Percentiles rank a stretch among this genome's conserved stretches.
These are phyloP conservation scores for Nakazawaea wickerhamii DNA, from an alignment of 805 yeast species.

Conservation along the genomic window DNA sequence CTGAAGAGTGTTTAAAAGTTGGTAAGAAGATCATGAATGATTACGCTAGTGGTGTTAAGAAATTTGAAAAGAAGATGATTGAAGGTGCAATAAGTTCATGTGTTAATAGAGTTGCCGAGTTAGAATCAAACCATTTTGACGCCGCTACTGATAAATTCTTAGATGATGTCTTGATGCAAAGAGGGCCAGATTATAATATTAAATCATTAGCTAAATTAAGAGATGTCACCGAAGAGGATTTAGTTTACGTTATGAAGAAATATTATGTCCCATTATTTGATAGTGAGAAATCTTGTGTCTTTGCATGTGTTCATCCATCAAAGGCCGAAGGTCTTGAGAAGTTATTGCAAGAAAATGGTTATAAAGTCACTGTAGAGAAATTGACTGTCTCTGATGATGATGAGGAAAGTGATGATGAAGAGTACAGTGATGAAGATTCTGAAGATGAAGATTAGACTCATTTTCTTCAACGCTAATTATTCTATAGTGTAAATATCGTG, in stretches of 20 bases:
- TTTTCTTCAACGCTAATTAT: no score
- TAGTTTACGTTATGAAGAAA: constrained; percentile 42
- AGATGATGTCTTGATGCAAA: constrained; percentile 59
- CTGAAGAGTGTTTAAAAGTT: constrained; percentile 51
- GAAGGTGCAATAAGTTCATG: constrained; percentile 74
- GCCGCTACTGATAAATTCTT: constrained; percentile 64
- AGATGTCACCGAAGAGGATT: constrained; percentile 47
- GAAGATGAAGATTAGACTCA: neutral
- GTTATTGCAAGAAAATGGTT: constrained; percentile 52
- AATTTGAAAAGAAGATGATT: constrained; percentile 54
- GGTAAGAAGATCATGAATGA: constrained; percentile 62
- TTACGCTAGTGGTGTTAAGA: constrained; percentile 46
- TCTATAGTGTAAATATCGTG: no score
- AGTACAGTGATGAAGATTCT: constrained; percentile 11
- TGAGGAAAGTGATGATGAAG: constrained; percentile 21
- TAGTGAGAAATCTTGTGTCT: constrained; percentile 48
- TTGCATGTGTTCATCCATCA: constrained; percentile 69
- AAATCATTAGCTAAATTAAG: constrained; percentile 49
- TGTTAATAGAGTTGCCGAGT: constrained; percentile 64
- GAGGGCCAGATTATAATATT: constrained; percentile 64
- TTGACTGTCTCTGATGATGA: constrained; percentile 28
- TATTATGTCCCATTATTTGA: constrained; percentile 67
- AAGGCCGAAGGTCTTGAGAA: constrained; percentile 42
- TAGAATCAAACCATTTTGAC: constrained; percentile 56
- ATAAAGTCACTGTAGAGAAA: constrained; percentile 53